Conservation (phyloP, 2,329 filamentous ascomycete species). For the Aspergillus pseudonomiae region DNA sequence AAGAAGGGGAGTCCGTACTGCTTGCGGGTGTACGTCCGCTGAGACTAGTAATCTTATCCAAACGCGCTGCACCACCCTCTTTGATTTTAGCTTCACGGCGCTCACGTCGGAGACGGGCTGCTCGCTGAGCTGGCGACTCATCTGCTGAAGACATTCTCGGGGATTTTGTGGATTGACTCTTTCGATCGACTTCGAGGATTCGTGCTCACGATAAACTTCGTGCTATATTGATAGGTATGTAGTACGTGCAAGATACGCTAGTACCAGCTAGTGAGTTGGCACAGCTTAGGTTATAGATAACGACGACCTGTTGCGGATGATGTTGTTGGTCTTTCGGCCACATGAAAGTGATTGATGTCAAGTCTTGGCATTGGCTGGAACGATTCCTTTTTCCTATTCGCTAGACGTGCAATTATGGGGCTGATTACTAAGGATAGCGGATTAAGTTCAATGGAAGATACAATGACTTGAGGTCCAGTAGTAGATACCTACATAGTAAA, state of each 20-base stretch:
- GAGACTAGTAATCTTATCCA: slow-evolving; percentile 64
- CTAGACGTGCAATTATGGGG: not conserved
- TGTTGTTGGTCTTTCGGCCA: slow-evolving; percentile 1
- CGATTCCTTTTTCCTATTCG: not conserved
- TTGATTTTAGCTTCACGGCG: slow-evolving; percentile 65
- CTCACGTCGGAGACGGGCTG: slow-evolving; percentile 64
- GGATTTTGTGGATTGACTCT: not conserved
- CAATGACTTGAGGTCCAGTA: too few species aligned
- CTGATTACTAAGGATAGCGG: not conserved
- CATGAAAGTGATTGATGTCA: not conserved
- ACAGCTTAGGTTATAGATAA: not conserved
- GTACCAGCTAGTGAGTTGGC: not conserved
- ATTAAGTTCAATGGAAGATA: too few species aligned
- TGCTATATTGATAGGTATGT: not conserved
- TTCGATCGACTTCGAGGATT: not conserved
- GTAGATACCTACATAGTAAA: too few species aligned
- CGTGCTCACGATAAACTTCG: not conserved
- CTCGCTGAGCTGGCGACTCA: slow-evolving; percentile 51
- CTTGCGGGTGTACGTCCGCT: slow-evolving; percentile 55
- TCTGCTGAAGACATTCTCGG: slow-evolving; percentile 39
- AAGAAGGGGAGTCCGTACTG: slow-evolving; percentile 26
- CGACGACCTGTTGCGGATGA: not conserved
- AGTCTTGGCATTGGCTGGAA: not conserved
- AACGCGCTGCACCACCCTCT: slow-evolving; percentile 59
- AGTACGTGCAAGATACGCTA: not conserved